A percentile compares a stretch with the other conserved stretches of the same genome.
These are phyloP conservation scores for Paraconiothyrium brasiliense DNA, from an alignment of 2,329 filamentous ascomycete species.

Conservation along the genomic window DNA sequence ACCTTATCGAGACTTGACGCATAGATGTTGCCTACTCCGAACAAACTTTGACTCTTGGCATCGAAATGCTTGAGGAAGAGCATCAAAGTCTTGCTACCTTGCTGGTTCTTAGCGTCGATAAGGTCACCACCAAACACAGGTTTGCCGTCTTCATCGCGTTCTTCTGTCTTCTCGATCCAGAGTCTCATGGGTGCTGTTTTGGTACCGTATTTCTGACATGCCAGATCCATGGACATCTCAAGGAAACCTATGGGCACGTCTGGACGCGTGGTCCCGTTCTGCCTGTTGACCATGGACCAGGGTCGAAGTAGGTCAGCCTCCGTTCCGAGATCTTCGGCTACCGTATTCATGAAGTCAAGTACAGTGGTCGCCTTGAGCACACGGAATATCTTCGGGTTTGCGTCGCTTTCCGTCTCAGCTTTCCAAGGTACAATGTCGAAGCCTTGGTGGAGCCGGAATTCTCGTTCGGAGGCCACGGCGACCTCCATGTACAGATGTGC, in stretches of 20 bases:
- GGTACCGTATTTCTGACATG: constrained; percentile 72
- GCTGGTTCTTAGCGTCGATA: constrained; percentile 63
- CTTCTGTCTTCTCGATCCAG: constrained; percentile 80
- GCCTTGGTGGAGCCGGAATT: constrained; percentile 81
- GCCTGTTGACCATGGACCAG: constrained; percentile 98
- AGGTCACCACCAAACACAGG: constrained; percentile 75
- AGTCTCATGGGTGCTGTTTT: constrained; percentile 75
- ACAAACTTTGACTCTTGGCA: constrained; percentile 75
- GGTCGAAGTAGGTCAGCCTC: constrained; percentile 78
- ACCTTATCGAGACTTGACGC: constrained; percentile 89
- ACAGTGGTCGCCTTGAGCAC: constrained; percentile 79
- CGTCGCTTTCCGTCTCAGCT: constrained; percentile 66
- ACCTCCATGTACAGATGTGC: constrained; percentile 91
- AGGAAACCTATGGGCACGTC: constrained; percentile 85
- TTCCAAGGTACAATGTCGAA: constrained; percentile 76
- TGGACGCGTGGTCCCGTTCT: constrained; percentile 94
- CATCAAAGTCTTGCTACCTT: constrained; percentile 70
- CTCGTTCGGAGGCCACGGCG: constrained; percentile 80
- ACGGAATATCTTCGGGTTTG: constrained; percentile 76
- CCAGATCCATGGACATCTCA: constrained; percentile 73
- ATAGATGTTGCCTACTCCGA: constrained; percentile 84
- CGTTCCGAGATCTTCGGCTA: constrained; percentile 75
- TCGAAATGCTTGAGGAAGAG: constrained; percentile 96
- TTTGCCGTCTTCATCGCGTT: constrained; percentile 74
- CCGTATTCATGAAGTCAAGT: constrained; percentile 73